Evolutionary conservation across 495 filamentous ascomycete genomes (phyloP).

Genomic region (Aspergillus affinis): DNA sequence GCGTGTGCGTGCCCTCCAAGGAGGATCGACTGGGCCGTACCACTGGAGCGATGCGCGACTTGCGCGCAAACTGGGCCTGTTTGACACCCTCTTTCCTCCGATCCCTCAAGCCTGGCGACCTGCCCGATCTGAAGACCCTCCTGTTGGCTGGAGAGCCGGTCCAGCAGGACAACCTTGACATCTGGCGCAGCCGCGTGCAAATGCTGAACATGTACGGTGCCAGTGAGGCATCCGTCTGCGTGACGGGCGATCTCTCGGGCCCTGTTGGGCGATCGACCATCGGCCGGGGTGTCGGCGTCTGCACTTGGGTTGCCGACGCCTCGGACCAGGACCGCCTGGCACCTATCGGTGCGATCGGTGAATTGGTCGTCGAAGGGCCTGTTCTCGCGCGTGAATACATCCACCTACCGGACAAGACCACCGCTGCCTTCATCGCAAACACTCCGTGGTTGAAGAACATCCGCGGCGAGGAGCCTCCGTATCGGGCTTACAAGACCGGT

Average conservation of each 20-base stretch:
- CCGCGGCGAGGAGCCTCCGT: slow-evolving; percentile 3
- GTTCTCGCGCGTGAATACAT: slow-evolving; percentile 43
- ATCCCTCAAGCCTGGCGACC: slow-evolving; percentile 28
- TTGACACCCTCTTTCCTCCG: slow-evolving; percentile 33
- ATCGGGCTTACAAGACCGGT: slow-evolving; percentile 27
- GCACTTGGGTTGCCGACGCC: slow-evolving; percentile 42
- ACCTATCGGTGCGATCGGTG: slow-evolving; percentile 45
- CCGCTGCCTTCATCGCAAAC: slow-evolving; percentile 32
- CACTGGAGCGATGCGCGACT: slow-evolving; percentile 21
- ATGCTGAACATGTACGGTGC: slow-evolving; percentile 37
- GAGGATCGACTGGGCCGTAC: slow-evolving; percentile 23
- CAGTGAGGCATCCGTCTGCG: slow-evolving; percentile 32
- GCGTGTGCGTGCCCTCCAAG: slow-evolving; percentile 35
- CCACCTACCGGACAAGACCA: slow-evolving; percentile 33
- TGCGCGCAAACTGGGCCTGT: slow-evolving; percentile 23
- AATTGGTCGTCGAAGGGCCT: slow-evolving; percentile 47
- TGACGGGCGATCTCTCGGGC: slow-evolving; percentile 5
- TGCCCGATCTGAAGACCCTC: slow-evolving; percentile 29
- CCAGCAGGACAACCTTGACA: slow-evolving; percentile 12
- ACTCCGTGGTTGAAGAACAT: slow-evolving; percentile 31
- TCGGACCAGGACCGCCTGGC: slow-evolving; percentile 29
- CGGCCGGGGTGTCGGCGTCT: slow-evolving; percentile 16
- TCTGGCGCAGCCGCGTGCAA: slow-evolving; percentile 15
- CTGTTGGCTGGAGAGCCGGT: slow-evolving; percentile 26
- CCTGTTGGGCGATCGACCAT: slow-evolving; percentile 33